phyloP scores from a whole-genome alignment of 805 yeast genomes.

The Peterozyma xylosa region DNA sequence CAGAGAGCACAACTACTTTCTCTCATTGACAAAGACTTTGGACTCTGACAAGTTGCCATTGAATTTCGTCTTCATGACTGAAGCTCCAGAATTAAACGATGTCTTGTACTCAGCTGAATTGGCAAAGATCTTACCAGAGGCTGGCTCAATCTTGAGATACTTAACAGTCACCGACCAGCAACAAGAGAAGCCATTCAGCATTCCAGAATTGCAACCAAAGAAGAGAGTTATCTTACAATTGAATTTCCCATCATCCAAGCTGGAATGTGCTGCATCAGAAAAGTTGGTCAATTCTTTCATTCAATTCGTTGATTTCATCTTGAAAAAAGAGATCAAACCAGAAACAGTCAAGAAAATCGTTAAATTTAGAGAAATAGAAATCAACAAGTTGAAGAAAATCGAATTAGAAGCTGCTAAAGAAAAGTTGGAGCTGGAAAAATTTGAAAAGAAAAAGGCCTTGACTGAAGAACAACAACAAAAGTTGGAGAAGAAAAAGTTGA shows the following conservation, averaged over 20 bases:
- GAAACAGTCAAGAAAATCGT: conserved; percentile 73
- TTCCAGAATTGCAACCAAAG: conserved; percentile 45
- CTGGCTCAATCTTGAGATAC: conserved; percentile 44
- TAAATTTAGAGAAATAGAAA: conserved; percentile 71
- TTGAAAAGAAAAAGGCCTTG: conserved; percentile 59
- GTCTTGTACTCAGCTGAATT: conserved; percentile 46
- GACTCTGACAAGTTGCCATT: conserved; percentile 66
- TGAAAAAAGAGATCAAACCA: conserved; percentile 52
- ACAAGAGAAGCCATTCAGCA: conserved; percentile 55
- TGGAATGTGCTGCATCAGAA: conserved; percentile 42
- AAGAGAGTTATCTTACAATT: conserved; percentile 51
- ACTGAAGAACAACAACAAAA: conserved; percentile 66
- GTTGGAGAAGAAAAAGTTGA: conserved; percentile 70
- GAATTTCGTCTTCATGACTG: conserved; percentile 83
- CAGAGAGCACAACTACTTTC: conserved; percentile 71
- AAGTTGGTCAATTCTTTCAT: conserved; percentile 49
- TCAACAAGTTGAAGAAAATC: conserved; percentile 60
- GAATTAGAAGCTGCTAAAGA: conserved; percentile 62
- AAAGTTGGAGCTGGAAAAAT: conserved; percentile 59
- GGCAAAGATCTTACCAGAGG: conserved; percentile 19
- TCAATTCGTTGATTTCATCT: conserved; percentile 51
- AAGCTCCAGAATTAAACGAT: conserved; percentile 74
- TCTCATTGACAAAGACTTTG: conserved; percentile 77
- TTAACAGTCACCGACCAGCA: conserved; percentile 84
- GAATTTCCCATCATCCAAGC: conserved; percentile 38